Evolutionary conservation across 2,329 filamentous ascomycete species (phyloP), one percentile per base, ranked within the genome.

Genomic region (Calonectria naviculata): DNA sequence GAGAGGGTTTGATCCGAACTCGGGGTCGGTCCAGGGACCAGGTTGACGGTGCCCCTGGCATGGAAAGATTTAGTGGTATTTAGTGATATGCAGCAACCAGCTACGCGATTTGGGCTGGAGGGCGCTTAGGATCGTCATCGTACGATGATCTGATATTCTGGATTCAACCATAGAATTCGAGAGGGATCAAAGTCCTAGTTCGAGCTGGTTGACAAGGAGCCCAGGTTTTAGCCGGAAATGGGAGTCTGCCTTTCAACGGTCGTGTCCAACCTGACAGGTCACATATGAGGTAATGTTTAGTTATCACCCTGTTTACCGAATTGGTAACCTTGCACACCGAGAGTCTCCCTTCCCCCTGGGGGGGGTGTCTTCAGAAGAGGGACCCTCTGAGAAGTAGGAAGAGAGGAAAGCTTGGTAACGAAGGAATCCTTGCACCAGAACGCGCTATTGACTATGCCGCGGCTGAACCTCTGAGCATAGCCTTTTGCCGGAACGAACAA

Each of bases 251-350:
- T 44, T 29, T 36, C 44, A 61, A 61, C 54, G 5, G 65, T 24
- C 9, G 10, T 52, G 54, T 61, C 54, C 46, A 61, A 67, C 54
- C 34, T 52, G 54, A 61, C 65, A 67, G 54, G 65, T 67, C 65
- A 67, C 21, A 52, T 24, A 47, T 26, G 38, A 49, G 26, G 49
- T 47, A 60, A 44, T 54, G 36, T 61, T 38, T 42, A 36, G 54
- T n/a, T 52, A 36, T 56, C 46, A 49, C 54, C 26, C 34, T 12
- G 13, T 52, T 38, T 24, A 9, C 31, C 65, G 65, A 61, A 61
- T 31, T 29, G 26, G 28, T 49, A 47, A 65, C 62, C 34, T 34
- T 31, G 24, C 34, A 52, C 56, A 36, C 31, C 29, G 34, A 61
- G 26, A 9, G 46, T 42, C 31, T 19, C 12, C 49, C 21, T 21